These are phyloP conservation scores for Tagetes patula DNA, from an alignment of 129 eudicot species.

Conservation along the genomic window DNA sequence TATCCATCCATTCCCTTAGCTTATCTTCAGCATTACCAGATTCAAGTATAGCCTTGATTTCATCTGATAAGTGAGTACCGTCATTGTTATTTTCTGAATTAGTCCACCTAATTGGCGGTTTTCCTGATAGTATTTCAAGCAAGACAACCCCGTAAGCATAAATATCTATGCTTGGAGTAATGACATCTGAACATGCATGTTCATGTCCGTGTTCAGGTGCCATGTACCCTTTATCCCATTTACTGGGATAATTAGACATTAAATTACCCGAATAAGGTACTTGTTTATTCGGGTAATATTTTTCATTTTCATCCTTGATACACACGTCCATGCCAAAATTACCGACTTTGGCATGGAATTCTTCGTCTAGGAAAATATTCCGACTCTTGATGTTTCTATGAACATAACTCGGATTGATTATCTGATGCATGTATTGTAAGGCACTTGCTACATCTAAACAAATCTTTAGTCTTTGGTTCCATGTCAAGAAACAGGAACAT, in stretches of 20 bases:
- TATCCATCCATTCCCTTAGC: conserved; percentile 79
- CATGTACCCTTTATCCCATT: conserved; percentile 60
- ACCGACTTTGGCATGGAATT: conserved; percentile 79
- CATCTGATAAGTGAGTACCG: conserved; percentile 36
- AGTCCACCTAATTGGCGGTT: conserved; percentile 28
- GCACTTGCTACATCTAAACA: conserved; percentile 82
- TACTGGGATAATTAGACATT: conserved; percentile 28
- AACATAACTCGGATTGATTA: conserved; percentile 59
- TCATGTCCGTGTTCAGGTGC: conserved; percentile 40
- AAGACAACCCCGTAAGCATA: conserved; percentile 40
- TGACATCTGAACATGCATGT: not conserved
- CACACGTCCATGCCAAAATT: conserved; percentile 72
- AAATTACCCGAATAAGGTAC: conserved; percentile 27
- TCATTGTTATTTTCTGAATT: conserved; percentile 36
- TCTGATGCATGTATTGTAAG: conserved; percentile 76
- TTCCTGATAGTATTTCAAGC: conserved; percentile 40
- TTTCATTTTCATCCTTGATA: conserved; percentile 12
- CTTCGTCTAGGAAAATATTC: conserved; percentile 83
- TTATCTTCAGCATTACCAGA: conserved; percentile 46
- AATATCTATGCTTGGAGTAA: conserved; percentile 25
- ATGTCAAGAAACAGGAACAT: conserved; percentile 72
- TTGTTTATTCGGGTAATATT: conserved; percentile 23
- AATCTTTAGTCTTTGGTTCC: conserved; percentile 84
- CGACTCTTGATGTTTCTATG: conserved; percentile 68
- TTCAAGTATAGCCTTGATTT: conserved; percentile 46